Conservation (phyloP, 768 basidiomycete genomes). For the Macrocybe gigantea region DNA sequence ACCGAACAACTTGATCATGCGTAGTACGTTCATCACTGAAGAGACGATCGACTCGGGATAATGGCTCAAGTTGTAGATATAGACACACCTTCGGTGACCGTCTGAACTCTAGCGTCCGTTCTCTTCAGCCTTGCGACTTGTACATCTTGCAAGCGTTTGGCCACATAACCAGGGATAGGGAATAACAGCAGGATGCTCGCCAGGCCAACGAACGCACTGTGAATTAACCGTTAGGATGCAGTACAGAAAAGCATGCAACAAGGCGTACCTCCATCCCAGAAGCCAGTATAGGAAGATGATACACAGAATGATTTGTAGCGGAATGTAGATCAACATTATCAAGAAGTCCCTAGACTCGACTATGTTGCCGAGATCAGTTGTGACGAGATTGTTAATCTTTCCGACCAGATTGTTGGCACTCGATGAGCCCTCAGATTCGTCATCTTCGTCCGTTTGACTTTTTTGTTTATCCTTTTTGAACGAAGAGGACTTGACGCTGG, state of each 20-base stretch:
- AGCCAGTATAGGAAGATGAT: constrained; percentile 39
- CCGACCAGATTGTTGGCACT: constrained; percentile 52
- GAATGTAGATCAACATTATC: constrained; percentile 29
- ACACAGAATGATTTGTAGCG: constrained; percentile 33
- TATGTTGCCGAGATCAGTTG: constrained; percentile 49
- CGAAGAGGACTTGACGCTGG: constrained; percentile 11
- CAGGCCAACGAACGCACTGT: constrained; percentile 54
- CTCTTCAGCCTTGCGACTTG: constrained; percentile 48
- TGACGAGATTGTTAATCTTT: constrained; percentile 72
- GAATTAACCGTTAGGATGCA: constrained; percentile 2
- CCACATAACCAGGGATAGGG: constrained; percentile 54
- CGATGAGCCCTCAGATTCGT: constrained; percentile 6
- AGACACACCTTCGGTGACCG: constrained; percentile 51
- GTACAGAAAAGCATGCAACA: background rate
- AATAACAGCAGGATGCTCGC: constrained; percentile 43
- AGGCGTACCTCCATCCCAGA: constrained; percentile 43
- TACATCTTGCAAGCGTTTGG: constrained; percentile 38
- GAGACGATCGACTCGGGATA: constrained; percentile 15
- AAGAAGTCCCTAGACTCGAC: constrained; percentile 29
- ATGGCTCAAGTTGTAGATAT: constrained; percentile 8
- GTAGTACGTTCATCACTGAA: constrained; percentile 47
- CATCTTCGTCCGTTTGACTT: constrained; percentile 6
- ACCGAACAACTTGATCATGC: constrained; percentile 71
- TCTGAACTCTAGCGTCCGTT: constrained; percentile 54
- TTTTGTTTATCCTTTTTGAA: constrained; percentile 4